Conservation (phyloP, 129 eudicot genomes). For the Smallanthus sonchifolius region DNA sequence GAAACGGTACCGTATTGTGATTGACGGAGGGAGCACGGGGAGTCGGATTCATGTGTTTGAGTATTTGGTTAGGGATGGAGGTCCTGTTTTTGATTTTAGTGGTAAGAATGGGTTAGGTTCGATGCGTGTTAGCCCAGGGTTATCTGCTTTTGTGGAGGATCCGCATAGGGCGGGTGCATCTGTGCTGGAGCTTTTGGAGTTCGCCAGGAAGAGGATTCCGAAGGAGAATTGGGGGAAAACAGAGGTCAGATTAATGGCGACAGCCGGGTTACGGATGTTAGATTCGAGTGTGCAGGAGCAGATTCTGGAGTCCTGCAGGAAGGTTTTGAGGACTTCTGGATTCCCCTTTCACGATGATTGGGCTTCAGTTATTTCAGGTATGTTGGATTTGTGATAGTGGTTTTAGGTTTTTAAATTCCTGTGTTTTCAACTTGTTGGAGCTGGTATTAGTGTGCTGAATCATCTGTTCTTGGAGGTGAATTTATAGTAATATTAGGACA, state of each 20-base stretch:
- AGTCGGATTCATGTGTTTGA: constrained; percentile 73
- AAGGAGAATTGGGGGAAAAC: constrained; percentile 55
- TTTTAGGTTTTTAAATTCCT: background rate
- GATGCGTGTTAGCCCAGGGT: constrained; percentile 78
- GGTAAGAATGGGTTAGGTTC: constrained; percentile 57
- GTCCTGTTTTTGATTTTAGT: constrained; percentile 53
- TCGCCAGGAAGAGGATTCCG: constrained; percentile 73
- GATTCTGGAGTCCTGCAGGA: constrained; percentile 67
- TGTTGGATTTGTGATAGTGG: constrained; percentile 7
- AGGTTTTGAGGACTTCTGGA: constrained; percentile 60
- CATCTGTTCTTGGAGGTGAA: constrained; percentile 1
- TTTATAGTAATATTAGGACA: background rate
- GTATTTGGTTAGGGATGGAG: constrained; percentile 40
- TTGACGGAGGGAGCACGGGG: constrained; percentile 96
- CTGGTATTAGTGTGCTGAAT: background rate
- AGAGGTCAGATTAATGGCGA: constrained; percentile 80
- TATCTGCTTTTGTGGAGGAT: constrained; percentile 64
- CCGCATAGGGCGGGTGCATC: constrained; percentile 62
- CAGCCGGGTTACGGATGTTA: constrained; percentile 87
- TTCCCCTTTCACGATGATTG: constrained; percentile 64
- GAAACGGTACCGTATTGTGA: constrained; percentile 43
- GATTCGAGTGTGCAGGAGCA: constrained; percentile 46
- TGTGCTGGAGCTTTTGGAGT: constrained; percentile 59
- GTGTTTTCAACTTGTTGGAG: background rate
- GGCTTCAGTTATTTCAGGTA: constrained; percentile 92